Evolutionary conservation across 2,329 filamentous ascomycete species (phyloP).

Genomic region (Pseudomassariella vexata): DNA sequence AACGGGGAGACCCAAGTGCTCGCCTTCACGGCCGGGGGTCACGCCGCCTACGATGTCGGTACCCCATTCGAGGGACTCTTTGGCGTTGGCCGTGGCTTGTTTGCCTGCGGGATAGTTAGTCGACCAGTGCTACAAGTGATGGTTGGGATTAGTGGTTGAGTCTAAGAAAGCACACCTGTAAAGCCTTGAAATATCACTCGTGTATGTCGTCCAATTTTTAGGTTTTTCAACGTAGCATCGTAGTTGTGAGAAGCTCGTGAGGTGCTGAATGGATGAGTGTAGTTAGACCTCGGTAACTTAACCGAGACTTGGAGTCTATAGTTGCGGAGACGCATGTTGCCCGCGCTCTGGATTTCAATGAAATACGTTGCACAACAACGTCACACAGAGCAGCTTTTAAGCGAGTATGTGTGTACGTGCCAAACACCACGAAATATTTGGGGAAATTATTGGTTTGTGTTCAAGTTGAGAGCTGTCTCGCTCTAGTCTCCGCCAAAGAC

Average conservation of each 20-base stretch:
- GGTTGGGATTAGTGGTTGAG: too few species aligned
- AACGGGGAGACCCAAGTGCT: constrained; percentile 69
- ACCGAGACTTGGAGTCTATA: neutral
- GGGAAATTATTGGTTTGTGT: too few species aligned
- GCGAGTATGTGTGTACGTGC: too few species aligned
- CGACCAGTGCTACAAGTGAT: too few species aligned
- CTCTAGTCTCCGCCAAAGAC: too few species aligned
- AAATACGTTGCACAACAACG: too few species aligned
- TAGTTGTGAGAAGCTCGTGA: constrained; percentile 16
- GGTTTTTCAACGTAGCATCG: constrained; percentile 27
- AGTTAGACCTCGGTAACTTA: constrained; percentile 6
- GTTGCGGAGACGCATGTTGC: constrained; percentile 1
- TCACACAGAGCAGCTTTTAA: too few species aligned
- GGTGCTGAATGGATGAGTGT: constrained; percentile 14
- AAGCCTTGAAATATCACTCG: constrained; percentile 37
- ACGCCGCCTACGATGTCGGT: constrained; percentile 77
- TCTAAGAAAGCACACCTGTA: constrained; percentile 25
- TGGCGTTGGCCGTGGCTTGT: constrained; percentile 65
- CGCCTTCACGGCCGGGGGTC: constrained; percentile 62
- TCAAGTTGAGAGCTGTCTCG: too few species aligned
- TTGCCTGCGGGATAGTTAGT: constrained; percentile 14
- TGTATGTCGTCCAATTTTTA: constrained; percentile 32
- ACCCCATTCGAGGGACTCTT: constrained; percentile 70
- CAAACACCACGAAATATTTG: too few species aligned
- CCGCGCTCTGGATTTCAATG: too few species aligned